Percentiles rank a stretch among this genome's conserved stretches.
Conservation (phyloP, 306 rosid species). For the Argentina anserina region DNA sequence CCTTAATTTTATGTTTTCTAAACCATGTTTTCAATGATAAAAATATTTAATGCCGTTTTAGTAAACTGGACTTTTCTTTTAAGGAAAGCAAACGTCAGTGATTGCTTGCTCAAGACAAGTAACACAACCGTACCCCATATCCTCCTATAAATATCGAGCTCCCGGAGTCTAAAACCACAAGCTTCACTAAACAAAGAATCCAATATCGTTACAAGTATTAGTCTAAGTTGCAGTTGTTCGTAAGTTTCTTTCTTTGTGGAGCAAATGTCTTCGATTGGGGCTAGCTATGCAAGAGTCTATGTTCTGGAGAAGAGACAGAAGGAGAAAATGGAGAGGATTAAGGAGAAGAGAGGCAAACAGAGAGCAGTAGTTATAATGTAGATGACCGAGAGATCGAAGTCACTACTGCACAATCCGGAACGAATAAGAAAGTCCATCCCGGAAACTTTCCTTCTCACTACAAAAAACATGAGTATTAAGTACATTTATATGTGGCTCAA, state of each 20-base stretch:
- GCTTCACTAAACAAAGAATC: not conserved
- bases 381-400: constrained; percentile 1
- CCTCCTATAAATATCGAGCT: not conserved
- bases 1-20: not conserved
- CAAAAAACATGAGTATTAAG: too few species aligned
- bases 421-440: constrained; percentile 23
- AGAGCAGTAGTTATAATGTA: not conserved
- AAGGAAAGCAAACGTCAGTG: not conserved
- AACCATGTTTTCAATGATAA: not conserved
- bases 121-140: not conserved
- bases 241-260: not conserved
- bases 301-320: constrained; percentile 31
- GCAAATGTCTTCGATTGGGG: constrained; percentile 40
- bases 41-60: not conserved
- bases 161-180: not conserved
- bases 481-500: too few species aligned
- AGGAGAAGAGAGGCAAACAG: constrained; percentile 10
- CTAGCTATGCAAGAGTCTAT: constrained; percentile 32
- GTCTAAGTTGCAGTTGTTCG: not conserved
- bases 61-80: not conserved
- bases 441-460: not conserved
- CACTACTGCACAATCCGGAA: not conserved
- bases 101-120: not conserved
- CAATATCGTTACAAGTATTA: too few species aligned
- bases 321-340: constrained; percentile 35